Conservation (phyloP, 2,329 filamentous ascomycete species). For the Arthrobotrys iridis region DNA sequence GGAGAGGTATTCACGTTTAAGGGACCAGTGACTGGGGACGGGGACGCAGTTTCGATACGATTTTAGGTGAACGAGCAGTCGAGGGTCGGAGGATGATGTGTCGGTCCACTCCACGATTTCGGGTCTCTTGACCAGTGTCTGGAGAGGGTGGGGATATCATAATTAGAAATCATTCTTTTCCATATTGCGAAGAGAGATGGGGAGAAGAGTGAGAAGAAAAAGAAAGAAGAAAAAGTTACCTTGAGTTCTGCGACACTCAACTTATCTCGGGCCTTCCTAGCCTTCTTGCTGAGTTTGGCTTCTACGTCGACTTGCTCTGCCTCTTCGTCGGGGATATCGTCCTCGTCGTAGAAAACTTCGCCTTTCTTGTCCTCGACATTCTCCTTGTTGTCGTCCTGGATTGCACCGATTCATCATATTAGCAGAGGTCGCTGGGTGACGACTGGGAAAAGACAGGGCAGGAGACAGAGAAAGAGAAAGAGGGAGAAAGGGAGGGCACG, state of each 20-base stretch:
- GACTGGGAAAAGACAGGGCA: background rate
- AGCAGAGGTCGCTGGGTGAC: constrained; percentile 7
- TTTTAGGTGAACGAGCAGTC: constrained; percentile 91
- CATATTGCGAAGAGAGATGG: background rate
- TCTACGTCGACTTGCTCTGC: constrained; percentile 69
- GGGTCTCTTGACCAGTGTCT: constrained; percentile 82
- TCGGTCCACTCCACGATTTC: constrained; percentile 99
- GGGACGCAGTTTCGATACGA: constrained; percentile 94
- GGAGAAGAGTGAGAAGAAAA: background rate
- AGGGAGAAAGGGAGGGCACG: constrained; percentile 21
- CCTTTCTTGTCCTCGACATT: constrained; percentile 80
- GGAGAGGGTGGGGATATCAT: background rate
- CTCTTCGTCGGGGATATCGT: constrained; percentile 85
- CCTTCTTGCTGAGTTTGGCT: constrained; percentile 89
- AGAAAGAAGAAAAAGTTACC: too few species aligned
- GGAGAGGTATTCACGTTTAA: constrained; percentile 96
- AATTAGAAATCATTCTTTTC: constrained; percentile 8
- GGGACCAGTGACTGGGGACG: constrained; percentile 90
- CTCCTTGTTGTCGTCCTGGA: constrained; percentile 69
- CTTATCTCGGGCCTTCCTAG: constrained; percentile 89
- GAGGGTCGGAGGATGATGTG: constrained; percentile 86
- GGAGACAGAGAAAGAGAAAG: too few species aligned
- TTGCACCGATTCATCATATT: background rate
- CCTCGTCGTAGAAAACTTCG: constrained; percentile 78
- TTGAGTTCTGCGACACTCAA: constrained; percentile 95